phyloP scores from a whole-genome alignment of 768 basidiomycete genomes.

The Pleurotus tuoliensis region DNA sequence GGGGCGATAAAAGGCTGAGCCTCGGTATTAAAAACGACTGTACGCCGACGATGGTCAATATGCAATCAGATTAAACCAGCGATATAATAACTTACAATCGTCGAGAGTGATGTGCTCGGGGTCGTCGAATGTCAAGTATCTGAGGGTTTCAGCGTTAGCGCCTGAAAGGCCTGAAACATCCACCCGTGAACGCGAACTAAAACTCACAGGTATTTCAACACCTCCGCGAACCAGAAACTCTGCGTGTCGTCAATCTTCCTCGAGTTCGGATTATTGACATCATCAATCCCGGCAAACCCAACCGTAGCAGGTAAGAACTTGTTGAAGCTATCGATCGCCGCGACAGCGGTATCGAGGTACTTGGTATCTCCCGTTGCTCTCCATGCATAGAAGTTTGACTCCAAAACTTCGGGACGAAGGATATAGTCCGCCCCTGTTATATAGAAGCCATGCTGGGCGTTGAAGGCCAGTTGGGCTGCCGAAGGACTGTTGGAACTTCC shows the following conservation, averaged over 20 bases:
- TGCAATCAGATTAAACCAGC: neutral
- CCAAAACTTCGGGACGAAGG: conserved; percentile 73
- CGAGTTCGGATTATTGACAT: conserved; percentile 45
- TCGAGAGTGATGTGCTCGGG: conserved; percentile 62
- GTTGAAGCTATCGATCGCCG: conserved; percentile 56
- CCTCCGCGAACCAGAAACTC: conserved; percentile 74
- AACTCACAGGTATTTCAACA: conserved; percentile 67
- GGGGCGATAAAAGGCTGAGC: conserved; percentile 66
- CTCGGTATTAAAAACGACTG: conserved; percentile 71
- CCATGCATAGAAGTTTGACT: conserved; percentile 80
- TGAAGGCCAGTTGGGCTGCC: conserved; percentile 43
- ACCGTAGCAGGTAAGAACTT: conserved; percentile 42
- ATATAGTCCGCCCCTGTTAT: conserved; percentile 53
- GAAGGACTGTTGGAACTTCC: conserved; percentile 33
- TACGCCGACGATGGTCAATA: neutral
- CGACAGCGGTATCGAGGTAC: conserved; percentile 61
- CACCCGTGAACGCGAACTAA: neutral
- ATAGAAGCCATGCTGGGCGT: conserved; percentile 62
- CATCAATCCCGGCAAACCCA: conserved; percentile 53
- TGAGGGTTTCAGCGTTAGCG: conserved; percentile 16
- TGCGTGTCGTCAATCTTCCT: conserved; percentile 57
- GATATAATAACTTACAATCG: conserved; percentile 41
- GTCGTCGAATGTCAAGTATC: conserved; percentile 74
- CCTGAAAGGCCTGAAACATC: neutral
- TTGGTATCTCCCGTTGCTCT: conserved; percentile 66